Evolutionary conservation across 192 early-diverging fungal genomes (phyloP).

Genomic region (Dispira simplex): DNA sequence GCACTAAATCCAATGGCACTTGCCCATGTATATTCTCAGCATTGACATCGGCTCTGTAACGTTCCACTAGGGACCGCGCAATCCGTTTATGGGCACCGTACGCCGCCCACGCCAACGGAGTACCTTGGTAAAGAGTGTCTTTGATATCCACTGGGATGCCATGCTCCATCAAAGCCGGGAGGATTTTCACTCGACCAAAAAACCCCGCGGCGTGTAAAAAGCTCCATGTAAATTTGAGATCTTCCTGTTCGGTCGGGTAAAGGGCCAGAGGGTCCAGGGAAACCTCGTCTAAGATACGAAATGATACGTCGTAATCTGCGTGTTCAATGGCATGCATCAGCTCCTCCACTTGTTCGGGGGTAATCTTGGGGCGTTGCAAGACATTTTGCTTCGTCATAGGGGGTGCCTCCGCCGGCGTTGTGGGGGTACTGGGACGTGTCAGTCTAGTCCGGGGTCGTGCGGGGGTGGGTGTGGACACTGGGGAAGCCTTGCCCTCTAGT

Average conservation of each 20-base stretch:
- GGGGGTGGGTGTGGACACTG: background rate
- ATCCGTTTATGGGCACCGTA: slow-evolving; percentile 58
- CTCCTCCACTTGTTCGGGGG: background rate
- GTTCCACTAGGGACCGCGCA: slow-evolving; percentile 54
- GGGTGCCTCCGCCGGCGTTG: too few species aligned
- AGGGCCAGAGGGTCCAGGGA: slow-evolving; percentile 17
- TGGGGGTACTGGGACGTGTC: too few species aligned
- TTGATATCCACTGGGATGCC: slow-evolving; percentile 65
- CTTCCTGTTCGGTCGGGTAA: slow-evolving; percentile 25
- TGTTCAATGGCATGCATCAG: slow-evolving; percentile 5
- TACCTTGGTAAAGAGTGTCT: slow-evolving; percentile 72
- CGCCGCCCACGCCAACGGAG: slow-evolving; percentile 84
- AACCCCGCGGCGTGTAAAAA: slow-evolving; percentile 78
- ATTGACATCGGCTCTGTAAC: slow-evolving; percentile 56
- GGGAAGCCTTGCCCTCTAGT: background rate
- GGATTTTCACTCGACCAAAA: slow-evolving; percentile 51
- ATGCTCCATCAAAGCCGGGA: slow-evolving; percentile 46
- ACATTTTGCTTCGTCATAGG: too few species aligned
- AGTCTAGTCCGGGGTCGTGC: too few species aligned
- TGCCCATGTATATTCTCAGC: slow-evolving; percentile 64
- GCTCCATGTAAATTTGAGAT: slow-evolving; percentile 60
- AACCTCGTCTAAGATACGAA: background rate
- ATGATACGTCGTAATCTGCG: slow-evolving; percentile 7
- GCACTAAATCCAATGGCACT: slow-evolving; percentile 63
- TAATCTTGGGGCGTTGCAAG: background rate